phyloP scores from a whole-genome alignment of 495 filamentous ascomycete genomes.

The Hypomontagnella monticulosa region DNA sequence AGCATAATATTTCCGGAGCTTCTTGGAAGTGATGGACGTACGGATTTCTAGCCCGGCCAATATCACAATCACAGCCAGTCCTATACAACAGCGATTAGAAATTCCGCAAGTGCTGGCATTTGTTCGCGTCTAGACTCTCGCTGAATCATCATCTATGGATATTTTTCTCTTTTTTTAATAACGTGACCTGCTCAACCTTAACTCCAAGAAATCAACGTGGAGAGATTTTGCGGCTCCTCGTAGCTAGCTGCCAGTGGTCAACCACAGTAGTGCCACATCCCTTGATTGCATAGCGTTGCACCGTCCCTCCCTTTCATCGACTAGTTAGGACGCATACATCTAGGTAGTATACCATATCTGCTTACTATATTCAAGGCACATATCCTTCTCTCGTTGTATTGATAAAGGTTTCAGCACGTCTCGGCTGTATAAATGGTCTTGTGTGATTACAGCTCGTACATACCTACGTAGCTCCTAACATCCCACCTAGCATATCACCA shows the following conservation, averaged over 20 bases:
- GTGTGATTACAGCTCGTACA: neutral
- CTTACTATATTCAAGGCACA: conserved; percentile 11
- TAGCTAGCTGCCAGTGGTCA: conserved; percentile 4
- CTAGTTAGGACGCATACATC: neutral
- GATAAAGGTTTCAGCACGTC: conserved; percentile 1
- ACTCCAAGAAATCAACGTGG: neutral
- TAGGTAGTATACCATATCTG: conserved; percentile 18
- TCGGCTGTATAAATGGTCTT: neutral
- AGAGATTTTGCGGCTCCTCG: conserved; percentile 23
- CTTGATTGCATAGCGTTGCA: conserved; percentile 16
- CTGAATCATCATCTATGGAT: neutral
- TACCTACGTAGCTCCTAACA: too few species aligned
- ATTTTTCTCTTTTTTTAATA: neutral
- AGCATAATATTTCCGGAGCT: neutral
- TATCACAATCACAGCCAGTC: conserved; percentile 8
- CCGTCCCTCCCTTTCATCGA: conserved; percentile 21
- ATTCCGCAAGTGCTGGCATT: conserved; percentile 1
- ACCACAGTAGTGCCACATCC: neutral
- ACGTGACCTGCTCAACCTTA: conserved; percentile 5
- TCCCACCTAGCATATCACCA: too few species aligned
- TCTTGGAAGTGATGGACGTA: neutral
- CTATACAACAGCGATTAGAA: conserved; percentile 1
- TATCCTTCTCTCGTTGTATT: neutral
- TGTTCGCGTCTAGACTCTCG: conserved; percentile 1
- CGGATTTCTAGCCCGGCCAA: conserved; percentile 7